Conservation (phyloP, 225 moss, liverwort and hornwort species). For the Physcomitrium patens region DNA sequence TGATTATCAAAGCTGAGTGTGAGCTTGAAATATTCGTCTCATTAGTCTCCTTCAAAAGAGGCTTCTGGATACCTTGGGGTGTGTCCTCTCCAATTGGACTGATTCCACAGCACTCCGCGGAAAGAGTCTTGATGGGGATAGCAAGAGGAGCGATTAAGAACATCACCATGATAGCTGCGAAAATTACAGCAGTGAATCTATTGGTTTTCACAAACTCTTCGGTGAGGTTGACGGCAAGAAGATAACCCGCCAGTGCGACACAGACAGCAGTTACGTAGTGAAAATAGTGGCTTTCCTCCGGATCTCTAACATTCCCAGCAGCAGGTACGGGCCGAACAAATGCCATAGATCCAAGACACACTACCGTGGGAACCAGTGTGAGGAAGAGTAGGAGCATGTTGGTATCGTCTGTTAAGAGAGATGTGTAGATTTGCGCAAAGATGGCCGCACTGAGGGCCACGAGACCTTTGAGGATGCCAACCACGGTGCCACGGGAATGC, state of each 20-base stretch:
- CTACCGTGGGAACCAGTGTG: constrained; percentile 53
- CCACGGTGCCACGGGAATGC: constrained; percentile 78
- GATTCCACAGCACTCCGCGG: constrained; percentile 47
- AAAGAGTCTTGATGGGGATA: constrained; percentile 61
- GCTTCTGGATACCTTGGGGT: constrained; percentile 39
- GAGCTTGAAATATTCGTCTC: neutral
- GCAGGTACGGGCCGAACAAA: constrained; percentile 68
- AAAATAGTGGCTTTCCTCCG: constrained; percentile 65
- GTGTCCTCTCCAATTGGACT: constrained; percentile 11
- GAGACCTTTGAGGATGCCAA: constrained; percentile 92
- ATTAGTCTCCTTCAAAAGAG: constrained; percentile 45
- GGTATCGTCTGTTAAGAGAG: constrained; percentile 50
- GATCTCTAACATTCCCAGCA: constrained; percentile 43
- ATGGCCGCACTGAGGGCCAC: constrained; percentile 86
- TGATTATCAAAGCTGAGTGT: constrained; percentile 23
- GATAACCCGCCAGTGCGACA: constrained; percentile 70
- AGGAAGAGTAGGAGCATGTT: constrained; percentile 68
- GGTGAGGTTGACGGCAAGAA: constrained; percentile 48
- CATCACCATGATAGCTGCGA: constrained; percentile 62
- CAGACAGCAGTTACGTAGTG: constrained; percentile 73
- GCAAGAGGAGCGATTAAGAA: constrained; percentile 72
- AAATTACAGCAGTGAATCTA: constrained; percentile 35
- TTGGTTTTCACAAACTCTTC: constrained; percentile 50
- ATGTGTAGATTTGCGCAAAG: constrained; percentile 70
- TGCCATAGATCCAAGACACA: constrained; percentile 74